These are phyloP conservation scores for Fusarium annulatum DNA, from an alignment of 2,329 filamentous ascomycete genomes.

Conservation along the genomic window DNA sequence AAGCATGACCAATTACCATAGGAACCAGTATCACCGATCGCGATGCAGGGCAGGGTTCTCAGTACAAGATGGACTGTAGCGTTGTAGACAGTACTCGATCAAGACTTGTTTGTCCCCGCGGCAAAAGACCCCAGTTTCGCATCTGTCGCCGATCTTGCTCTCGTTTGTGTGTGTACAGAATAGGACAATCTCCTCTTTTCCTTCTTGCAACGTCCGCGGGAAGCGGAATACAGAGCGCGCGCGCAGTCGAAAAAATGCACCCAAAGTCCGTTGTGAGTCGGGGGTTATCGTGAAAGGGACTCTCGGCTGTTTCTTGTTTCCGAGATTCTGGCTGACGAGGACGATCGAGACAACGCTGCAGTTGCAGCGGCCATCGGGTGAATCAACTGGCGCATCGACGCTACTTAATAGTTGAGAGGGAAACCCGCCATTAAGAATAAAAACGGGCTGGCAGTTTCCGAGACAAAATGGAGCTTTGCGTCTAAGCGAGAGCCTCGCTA, in stretches of 20 bases:
- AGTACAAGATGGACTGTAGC: background rate
- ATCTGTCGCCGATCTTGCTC: slow-evolving; percentile 24
- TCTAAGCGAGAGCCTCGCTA: background rate
- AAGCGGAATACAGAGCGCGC: background rate
- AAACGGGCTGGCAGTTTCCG: slow-evolving; percentile 28
- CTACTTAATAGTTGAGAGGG: slow-evolving; percentile 30
- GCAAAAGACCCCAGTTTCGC: slow-evolving; percentile 20
- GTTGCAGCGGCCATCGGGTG: slow-evolving; percentile 17
- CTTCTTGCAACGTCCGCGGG: background rate
- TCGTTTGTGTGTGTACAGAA: background rate
- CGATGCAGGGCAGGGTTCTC: slow-evolving; percentile 16
- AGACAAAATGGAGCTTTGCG: slow-evolving; percentile 15
- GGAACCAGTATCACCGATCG: slow-evolving; percentile 23
- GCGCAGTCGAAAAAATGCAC: background rate
- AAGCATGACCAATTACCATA: slow-evolving; percentile 21
- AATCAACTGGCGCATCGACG: slow-evolving; percentile 28
- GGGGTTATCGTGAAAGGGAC: background rate
- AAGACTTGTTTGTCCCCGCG: slow-evolving; percentile 11
- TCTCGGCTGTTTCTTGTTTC: background rate
- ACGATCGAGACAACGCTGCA: slow-evolving; percentile 24
- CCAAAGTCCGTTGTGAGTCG: background rate
- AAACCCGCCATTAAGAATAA: background rate
- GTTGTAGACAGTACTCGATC: slow-evolving; percentile 26
- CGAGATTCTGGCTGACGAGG: slow-evolving; percentile 12
- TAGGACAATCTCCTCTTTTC: background rate